Evolutionary conservation across 2,329 filamentous ascomycete species (phyloP), one percentile per base, ranked within the genome.

Genomic region (Hysterium pulicare): DNA sequence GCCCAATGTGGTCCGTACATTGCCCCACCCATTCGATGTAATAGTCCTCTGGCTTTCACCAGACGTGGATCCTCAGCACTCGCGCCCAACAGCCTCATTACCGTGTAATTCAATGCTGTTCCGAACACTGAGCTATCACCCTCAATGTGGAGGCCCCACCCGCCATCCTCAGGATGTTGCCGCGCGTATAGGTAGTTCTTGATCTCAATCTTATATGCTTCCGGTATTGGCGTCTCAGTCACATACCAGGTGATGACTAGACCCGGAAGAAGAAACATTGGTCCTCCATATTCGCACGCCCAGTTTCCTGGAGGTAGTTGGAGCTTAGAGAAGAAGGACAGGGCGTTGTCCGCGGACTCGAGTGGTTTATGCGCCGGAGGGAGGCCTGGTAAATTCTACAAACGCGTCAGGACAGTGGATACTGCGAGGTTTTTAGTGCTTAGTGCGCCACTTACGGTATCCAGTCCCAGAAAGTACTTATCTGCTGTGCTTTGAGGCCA

Each of bases 251-350:
- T 78, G 53, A 95, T 82, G 48, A 96, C 82, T 17, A 95, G 66
- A 33, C 91, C 88, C 0, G 91, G 89, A 1, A 97, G 75, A 30
- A 97, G 78, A 62, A 98, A 98, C 87, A 96, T 91, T 3, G 93
- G 93, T 0, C 93, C 93, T 41, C 93, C 93, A 71, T 98, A 98
- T 66, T 98, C 93, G 71, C 91, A 97, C 4, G 78, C 93, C 93
- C 93, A 98, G 61, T 96, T 88, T 4, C 93, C 93, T 1, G 88
- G 85, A 11, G 85, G 82, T 1, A 96, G 76, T 65, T 98, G 93
- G 19, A 97, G 79, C 49, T 91, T 80, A 44, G 90, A 87, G 71
- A 94, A 95, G 73, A 95, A 97, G 3, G 79, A 73, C 41, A 97
- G 76, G 28, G 86, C 90, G 70, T 98, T 98, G 46, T 77, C 74